phyloP scores from a whole-genome alignment of 345 rosid genomes.

The Lepidium sativum region DNA sequence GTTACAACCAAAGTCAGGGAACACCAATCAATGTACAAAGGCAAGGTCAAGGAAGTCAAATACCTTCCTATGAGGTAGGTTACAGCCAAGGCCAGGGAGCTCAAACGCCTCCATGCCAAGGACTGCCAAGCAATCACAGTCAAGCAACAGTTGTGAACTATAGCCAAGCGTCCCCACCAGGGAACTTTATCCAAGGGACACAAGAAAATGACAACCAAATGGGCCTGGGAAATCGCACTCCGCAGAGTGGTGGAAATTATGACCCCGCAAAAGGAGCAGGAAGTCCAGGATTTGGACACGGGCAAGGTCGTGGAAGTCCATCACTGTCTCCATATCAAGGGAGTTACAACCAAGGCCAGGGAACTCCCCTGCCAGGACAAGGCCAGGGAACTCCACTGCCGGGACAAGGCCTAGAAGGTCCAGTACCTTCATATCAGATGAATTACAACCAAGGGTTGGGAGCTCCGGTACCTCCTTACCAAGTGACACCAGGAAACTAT shows the following conservation, averaged over 20 bases:
- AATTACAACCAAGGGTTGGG: slow-evolving; percentile 39
- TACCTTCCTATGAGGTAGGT: slow-evolving; percentile 29
- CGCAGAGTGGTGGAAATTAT: slow-evolving; percentile 3
- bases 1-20: slow-evolving; percentile 1
- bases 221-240: slow-evolving; percentile 22
- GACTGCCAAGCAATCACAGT: slow-evolving; percentile 27
- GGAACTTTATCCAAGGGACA: background rate
- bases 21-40: slow-evolving; percentile 5
- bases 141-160: slow-evolving; percentile 24
- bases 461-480: slow-evolving; percentile 26
- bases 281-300: slow-evolving; percentile 3
- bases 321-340: slow-evolving; percentile 22
- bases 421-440: slow-evolving; percentile 30
- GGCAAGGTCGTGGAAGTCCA: slow-evolving; percentile 21
- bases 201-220: slow-evolving; percentile 34
- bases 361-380: background rate
- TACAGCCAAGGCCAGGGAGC: slow-evolving; percentile 39
- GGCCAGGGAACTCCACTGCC: slow-evolving; percentile 10
- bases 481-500: slow-evolving; percentile 26
- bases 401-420: slow-evolving; percentile 18
- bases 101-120: slow-evolving; percentile 28
- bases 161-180: slow-evolving; percentile 18
- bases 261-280: slow-evolving; percentile 2
- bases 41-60: slow-evolving; percentile 27
- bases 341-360: slow-evolving; percentile 22